Conservation (phyloP, 495 filamentous ascomycete species). For the Hypoxylon intermedium region DNA sequence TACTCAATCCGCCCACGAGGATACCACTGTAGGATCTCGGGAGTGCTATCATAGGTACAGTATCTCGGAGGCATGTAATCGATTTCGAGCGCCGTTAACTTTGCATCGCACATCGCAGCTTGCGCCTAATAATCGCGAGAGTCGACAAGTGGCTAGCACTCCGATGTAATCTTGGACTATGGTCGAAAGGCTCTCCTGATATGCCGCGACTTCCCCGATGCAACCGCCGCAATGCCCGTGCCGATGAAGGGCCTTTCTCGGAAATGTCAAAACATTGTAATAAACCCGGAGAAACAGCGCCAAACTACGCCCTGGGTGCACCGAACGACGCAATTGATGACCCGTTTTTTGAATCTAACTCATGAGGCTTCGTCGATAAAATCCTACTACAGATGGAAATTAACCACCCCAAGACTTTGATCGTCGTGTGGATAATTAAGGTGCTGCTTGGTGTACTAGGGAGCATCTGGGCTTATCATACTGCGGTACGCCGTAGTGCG, state of each 20-base stretch:
- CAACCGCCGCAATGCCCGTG: slow-evolving; percentile 3
- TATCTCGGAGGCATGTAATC: background rate
- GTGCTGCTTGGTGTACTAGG: background rate
- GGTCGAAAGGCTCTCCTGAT: background rate
- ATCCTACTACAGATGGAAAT: slow-evolving; percentile 10
- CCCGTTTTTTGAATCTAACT: background rate
- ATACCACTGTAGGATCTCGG: too few species aligned
- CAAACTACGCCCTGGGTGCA: background rate
- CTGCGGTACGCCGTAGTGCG: too few species aligned
- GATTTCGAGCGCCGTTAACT: background rate
- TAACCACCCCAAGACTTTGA: slow-evolving; percentile 25
- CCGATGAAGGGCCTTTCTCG: slow-evolving; percentile 13
- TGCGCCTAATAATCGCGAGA: background rate
- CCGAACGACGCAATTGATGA: background rate
- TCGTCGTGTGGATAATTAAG: slow-evolving; percentile 8
- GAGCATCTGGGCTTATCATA: slow-evolving; percentile 4
- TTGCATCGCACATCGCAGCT: background rate
- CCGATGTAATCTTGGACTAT: slow-evolving; percentile 1
- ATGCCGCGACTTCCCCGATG: slow-evolving; percentile 4
- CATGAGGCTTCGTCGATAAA: background rate
- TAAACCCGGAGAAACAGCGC: background rate
- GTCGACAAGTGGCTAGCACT: background rate
- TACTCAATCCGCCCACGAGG: too few species aligned
- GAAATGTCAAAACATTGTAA: background rate
- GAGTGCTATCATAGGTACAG: too few species aligned